Percentiles rank a stretch among this genome's conserved stretches.
Conservation (phyloP, 768 basidiomycete genomes). For the Serendipita indica region DNA sequence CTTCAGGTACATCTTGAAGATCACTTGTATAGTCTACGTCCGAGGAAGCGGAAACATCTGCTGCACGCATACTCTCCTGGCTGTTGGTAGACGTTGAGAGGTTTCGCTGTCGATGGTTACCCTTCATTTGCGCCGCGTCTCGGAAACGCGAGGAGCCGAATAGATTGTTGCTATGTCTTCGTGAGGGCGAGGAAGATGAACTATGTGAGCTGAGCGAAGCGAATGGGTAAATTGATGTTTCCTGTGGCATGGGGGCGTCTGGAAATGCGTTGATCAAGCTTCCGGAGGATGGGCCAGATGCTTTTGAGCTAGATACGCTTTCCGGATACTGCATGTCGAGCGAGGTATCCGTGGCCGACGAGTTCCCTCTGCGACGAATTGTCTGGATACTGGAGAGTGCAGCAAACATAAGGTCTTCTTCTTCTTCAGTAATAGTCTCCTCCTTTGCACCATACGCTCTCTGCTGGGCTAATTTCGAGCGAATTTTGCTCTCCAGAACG, state of each 20-base stretch:
- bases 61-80: neutral
- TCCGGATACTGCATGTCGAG: conserved; percentile 6
- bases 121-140: conserved; percentile 57
- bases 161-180: conserved; percentile 61
- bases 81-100: neutral
- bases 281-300: neutral
- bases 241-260: neutral
- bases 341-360: neutral
- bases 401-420: conserved; percentile 73
- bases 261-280: neutral
- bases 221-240: conserved; percentile 7
- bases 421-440: conserved; percentile 55
- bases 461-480: conserved; percentile 57
- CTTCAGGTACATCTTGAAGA: neutral
- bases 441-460: conserved; percentile 51
- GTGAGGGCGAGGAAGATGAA: conserved; percentile 13
- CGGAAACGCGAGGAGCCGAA: conserved; percentile 69
- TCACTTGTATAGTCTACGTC: neutral
- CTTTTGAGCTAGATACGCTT: neutral
- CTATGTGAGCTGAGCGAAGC: conserved; percentile 4
- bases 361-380: conserved; percentile 10
- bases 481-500: conserved; percentile 48
- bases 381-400: conserved; percentile 41
- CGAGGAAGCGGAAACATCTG: neutral
- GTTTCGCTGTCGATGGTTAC: conserved; percentile 17